Evolutionary conservation across 164 flowering plant species (phyloP).

Genomic region (Tinospora cordifolia): DNA sequence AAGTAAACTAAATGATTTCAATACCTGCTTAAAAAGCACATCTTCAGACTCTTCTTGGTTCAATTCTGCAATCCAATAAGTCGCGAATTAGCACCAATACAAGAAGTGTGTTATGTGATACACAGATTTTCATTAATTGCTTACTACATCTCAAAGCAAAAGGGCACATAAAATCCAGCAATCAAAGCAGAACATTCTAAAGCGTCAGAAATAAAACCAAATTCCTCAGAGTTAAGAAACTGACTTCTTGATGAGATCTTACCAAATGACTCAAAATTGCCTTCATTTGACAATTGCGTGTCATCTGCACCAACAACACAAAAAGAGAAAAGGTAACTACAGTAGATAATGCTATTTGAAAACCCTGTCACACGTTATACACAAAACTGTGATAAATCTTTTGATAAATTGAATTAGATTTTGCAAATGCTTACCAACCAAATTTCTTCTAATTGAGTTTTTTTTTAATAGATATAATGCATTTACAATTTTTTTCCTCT

Average conservation of each 20-base stretch:
- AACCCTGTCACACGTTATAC: not conserved
- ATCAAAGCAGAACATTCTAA: not conserved
- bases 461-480: not conserved
- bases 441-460: not conserved
- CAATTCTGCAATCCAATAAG: slow-evolving; percentile 45
- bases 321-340: not conserved
- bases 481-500: not conserved
- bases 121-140: not conserved
- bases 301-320: slow-evolving; percentile 25
- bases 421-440: not conserved
- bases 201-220: not conserved
- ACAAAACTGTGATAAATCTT: not conserved
- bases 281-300: slow-evolving; percentile 47
- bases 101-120: not conserved
- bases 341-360: not conserved
- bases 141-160: not conserved
- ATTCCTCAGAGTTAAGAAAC: no score
- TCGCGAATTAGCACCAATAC: slow-evolving; percentile 2
- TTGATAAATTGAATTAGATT: not conserved
- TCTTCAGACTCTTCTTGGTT: slow-evolving; percentile 76
- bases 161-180: not conserved
- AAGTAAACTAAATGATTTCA: not conserved
- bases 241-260: slow-evolving; percentile 15
- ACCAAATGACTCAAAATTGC: slow-evolving; percentile 62
- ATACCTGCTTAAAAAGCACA: slow-evolving; percentile 83